Conservation (phyloP, 2,329 filamentous ascomycete species). For the Metarhizium guizhouense region DNA sequence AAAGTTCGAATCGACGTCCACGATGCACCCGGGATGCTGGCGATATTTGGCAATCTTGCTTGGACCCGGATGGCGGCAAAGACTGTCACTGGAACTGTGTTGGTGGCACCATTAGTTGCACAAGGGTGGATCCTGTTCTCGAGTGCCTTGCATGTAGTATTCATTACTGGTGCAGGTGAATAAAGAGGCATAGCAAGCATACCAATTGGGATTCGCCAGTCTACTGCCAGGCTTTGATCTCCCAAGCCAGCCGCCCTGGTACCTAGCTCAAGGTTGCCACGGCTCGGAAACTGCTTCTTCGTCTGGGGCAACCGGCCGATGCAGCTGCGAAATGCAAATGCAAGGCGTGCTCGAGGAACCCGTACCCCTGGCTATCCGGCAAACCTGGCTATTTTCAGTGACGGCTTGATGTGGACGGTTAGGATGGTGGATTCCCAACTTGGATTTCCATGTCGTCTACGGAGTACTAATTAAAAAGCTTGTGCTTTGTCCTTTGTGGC, state of each 20-base stretch:
- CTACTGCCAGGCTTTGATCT: not conserved
- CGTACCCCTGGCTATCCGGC: too few relatives aligned
- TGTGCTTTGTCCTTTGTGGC: too few relatives aligned
- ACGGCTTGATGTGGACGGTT: not conserved
- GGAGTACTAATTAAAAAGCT: too few relatives aligned
- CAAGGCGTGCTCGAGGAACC: not conserved
- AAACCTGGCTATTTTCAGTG: too few relatives aligned
- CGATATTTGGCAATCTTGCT: not conserved
- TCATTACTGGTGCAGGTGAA: too few relatives aligned
- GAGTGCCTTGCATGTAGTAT: not conserved
- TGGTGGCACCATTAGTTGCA: too few relatives aligned
- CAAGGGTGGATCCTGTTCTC: too few relatives aligned
- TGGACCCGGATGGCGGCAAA: not conserved
- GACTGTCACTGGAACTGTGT: not conserved
- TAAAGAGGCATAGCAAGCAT: too few relatives aligned
- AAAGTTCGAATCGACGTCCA: not conserved
- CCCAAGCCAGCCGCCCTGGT: not conserved
- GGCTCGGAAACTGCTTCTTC: not conserved
- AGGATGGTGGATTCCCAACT: too few relatives aligned
- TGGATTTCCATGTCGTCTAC: too few relatives aligned
- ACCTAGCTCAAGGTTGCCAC: not conserved
- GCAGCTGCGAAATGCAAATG: not conserved
- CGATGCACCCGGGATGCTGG: too few relatives aligned
- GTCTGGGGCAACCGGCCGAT: conserved; percentile 1
- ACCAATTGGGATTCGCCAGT: not conserved